Evolutionary conservation across 1,284 basidiomycete genomes (phyloP), one percentile per base, ranked within the genome.

Genomic region (Tetrapyrgos nigripes): DNA sequence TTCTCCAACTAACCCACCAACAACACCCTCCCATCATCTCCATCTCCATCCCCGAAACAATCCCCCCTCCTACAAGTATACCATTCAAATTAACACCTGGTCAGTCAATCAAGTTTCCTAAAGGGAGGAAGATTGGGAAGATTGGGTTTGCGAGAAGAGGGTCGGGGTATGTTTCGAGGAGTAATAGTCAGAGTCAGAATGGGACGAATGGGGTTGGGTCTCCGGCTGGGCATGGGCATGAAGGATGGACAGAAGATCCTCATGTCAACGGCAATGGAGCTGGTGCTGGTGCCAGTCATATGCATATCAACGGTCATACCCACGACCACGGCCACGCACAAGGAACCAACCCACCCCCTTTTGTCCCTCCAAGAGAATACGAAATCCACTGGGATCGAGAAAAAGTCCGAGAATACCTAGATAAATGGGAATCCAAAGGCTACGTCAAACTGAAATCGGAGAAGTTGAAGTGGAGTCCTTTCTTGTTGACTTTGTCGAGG

Each of bases 401-500:
- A n/a, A 80, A 83, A 62, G 89, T 98, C 40, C 78, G 81, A 8
- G 80, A 79, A 37, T 91, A 91, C 69, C 67, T 98, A 55, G 74
- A 73, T 27, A 83, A 82, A 54, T 93, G 93, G 85, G 88, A 92
- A 64, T 75, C 78, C 21, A 98, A 97, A 73, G 91, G 90, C 1
- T 92, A 96, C 68, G 70, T 96, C 60, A 84, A 78, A 66, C 82
- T 99, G 53, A 87, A 85, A 62, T 89, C 95, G 0, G 94, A 96
- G 68, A 89, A 89, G 72, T 82, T 99, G 61, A 95, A 94, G 69
- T 99, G 97, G 93, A 96, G 91, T 62, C 97, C 97, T 4, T 98
- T 97, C 77, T 78, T 97, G 43, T 75, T 96, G 37, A 80, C 89
- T n/a, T n/a, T n/a, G n/a, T n/a, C n/a, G n/a, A n/a, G 6, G 77